Conservation (phyloP, 1,139 yeast species). For the Scheffersomyces illinoinensis region DNA sequence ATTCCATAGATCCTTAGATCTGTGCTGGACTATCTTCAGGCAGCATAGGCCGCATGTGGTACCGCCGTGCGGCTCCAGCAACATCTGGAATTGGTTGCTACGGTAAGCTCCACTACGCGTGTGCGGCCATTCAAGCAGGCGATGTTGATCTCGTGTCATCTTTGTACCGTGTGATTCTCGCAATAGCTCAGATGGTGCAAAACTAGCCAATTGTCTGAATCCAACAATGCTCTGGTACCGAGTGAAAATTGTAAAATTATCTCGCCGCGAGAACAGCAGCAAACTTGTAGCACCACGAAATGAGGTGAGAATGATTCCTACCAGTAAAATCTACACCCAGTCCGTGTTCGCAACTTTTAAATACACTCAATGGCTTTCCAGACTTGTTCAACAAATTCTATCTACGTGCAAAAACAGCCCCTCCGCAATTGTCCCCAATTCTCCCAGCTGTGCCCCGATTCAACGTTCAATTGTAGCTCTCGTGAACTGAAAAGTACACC, state of each 20-base stretch:
- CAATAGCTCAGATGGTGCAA: background rate
- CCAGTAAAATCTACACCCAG: background rate
- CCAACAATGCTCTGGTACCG: too few species aligned
- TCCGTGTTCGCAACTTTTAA: too few species aligned
- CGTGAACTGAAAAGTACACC: background rate
- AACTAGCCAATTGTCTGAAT: background rate
- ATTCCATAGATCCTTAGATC: too few species aligned
- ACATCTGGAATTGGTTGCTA: background rate
- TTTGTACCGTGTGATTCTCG: background rate
- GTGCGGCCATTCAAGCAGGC: background rate
- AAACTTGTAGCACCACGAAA: background rate
- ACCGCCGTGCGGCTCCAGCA: background rate
- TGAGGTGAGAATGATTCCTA: too few species aligned
- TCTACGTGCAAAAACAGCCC: background rate
- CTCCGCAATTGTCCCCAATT: background rate
- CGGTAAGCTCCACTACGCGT: background rate
- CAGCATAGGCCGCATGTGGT: background rate
- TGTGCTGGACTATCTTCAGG: background rate
- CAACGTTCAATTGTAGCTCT: background rate
- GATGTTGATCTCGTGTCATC: background rate
- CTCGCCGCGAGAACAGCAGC: too few species aligned
- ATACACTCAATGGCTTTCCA: background rate
- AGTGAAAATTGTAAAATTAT: background rate
- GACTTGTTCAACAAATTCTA: background rate
- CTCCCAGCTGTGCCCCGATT: background rate